Conservation (phyloP, 306 rosid genomes). For the Quillaja saponaria region DNA sequence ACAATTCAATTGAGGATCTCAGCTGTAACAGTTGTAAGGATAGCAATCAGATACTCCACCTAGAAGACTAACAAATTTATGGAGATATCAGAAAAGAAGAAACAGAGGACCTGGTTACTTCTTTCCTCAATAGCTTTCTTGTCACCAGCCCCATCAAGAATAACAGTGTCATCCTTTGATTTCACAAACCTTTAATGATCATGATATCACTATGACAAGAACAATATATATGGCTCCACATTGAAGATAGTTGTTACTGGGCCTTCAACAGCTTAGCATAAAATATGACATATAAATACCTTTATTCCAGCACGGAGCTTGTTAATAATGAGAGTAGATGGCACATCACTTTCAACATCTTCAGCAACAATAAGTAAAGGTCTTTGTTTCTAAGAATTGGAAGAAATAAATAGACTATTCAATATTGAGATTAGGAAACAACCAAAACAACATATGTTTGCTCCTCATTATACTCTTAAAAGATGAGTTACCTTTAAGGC, state of each 20-base stretch:
- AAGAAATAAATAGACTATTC: neutral
- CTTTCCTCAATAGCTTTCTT: constrained; percentile 91
- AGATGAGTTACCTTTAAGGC: too few species aligned
- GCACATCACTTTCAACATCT: constrained; percentile 89
- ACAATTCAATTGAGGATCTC: constrained; percentile 63
- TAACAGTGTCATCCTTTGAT: constrained; percentile 83
- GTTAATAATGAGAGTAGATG: constrained; percentile 93
- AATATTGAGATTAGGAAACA: too few species aligned
- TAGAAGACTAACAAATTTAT: too few species aligned
- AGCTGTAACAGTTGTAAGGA: constrained; percentile 43
- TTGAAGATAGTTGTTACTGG: constrained; percentile 26
- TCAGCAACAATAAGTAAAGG: constrained; percentile 90
- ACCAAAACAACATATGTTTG: too few species aligned
- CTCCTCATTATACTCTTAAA: too few species aligned
- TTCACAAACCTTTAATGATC: too few species aligned
- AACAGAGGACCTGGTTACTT: constrained; percentile 63
- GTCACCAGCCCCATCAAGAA: constrained; percentile 94
- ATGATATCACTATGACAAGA: too few species aligned
- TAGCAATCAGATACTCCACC: too few species aligned
- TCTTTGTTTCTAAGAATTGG: constrained; percentile 53
- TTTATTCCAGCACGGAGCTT: constrained; percentile 90
- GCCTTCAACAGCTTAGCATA: constrained; percentile 2
- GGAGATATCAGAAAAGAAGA: too few species aligned
- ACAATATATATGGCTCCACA: constrained; percentile 63
- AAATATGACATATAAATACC: constrained; percentile 46